Conservation (phyloP, 805 yeast species). For the Wickerhamiella dianesei region DNA sequence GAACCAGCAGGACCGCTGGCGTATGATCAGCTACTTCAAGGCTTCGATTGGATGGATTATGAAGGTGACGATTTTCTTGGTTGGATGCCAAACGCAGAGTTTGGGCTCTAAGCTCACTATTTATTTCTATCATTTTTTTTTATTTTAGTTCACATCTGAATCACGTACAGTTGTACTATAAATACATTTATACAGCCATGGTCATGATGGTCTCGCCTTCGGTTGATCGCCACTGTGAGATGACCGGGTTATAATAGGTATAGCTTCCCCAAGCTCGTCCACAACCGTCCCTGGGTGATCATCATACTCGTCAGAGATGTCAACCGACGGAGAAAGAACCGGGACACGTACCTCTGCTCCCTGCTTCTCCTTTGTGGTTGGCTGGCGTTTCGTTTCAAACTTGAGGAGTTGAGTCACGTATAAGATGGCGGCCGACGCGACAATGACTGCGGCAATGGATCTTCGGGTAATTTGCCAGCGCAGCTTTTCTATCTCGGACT, state of each 20-base stretch:
- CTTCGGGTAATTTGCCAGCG: slow-evolving; percentile 90
- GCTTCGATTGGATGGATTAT: slow-evolving; percentile 73
- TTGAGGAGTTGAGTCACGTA: slow-evolving; percentile 1
- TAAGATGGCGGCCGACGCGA: slow-evolving; percentile 20
- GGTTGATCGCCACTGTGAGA: too few species aligned
- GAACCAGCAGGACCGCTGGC: slow-evolving; percentile 6
- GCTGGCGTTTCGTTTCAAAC: slow-evolving; percentile 5
- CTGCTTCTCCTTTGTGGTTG: slow-evolving; percentile 8
- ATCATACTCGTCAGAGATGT: slow-evolving; percentile 5
- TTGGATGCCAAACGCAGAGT: slow-evolving; percentile 43
- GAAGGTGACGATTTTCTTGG: slow-evolving; percentile 81
- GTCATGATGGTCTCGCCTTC: not conserved
- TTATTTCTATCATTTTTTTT: not conserved
- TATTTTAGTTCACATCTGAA: not conserved
- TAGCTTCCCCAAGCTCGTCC: slow-evolving; percentile 3
- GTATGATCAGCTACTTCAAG: slow-evolving; percentile 34
- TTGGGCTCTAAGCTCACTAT: not conserved
- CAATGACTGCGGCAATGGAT: slow-evolving; percentile 64
- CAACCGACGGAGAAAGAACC: slow-evolving; percentile 12
- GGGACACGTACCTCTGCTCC: slow-evolving; percentile 11
- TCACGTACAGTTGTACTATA: too few species aligned
- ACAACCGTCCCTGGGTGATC: slow-evolving; percentile 2
- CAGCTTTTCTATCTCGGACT: slow-evolving; percentile 74
- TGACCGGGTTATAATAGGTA: not conserved
- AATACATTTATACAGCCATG: not conserved